A percentile compares a stretch with the other conserved stretches of the same genome.
Evolutionary conservation across 768 basidiomycete species (phyloP).

Genomic region (Suillus weaverae): DNA sequence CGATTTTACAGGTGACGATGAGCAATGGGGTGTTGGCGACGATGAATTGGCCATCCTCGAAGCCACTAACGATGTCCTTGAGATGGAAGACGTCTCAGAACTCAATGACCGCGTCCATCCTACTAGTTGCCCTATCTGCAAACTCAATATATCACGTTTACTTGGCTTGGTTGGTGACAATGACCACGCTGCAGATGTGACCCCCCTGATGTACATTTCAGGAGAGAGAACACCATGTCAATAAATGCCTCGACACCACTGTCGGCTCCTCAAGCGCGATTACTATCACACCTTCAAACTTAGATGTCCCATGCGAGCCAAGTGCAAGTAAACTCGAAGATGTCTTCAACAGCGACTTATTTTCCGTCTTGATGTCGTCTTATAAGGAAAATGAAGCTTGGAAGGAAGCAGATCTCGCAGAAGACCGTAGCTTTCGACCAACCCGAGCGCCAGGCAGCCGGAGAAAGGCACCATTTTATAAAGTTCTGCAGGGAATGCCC

Average conservation of each 20-base stretch:
- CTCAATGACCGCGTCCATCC: slow-evolving; percentile 4
- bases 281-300: background rate
- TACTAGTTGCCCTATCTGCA: slow-evolving; percentile 30
- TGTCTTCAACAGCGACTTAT: slow-evolving; percentile 40
- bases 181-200: slow-evolving; percentile 1
- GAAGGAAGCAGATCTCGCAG: slow-evolving; percentile 70
- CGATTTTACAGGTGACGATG: slow-evolving; percentile 14
- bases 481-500: slow-evolving; percentile 94
- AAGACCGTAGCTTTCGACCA: slow-evolving; percentile 47
- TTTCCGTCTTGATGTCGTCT: slow-evolving; percentile 89
- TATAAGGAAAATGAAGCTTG: slow-evolving; percentile 79
- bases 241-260: slow-evolving; percentile 50
- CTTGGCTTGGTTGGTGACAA: slow-evolving; percentile 28
- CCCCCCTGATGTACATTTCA: slow-evolving; percentile 23
- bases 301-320: background rate
- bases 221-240: slow-evolving; percentile 57
- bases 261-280: slow-evolving; percentile 7
- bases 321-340: background rate
- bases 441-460: slow-evolving; percentile 52
- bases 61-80: slow-evolving; percentile 27
- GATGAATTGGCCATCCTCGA: slow-evolving; percentile 55
- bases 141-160: slow-evolving; percentile 12
- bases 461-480: slow-evolving; percentile 91
- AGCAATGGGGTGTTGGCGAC: slow-evolving; percentile 73
- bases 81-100: slow-evolving; percentile 25